These are phyloP conservation scores for Microbotryum violaceum DNA, from an alignment of 1,284 basidiomycete species.

Conservation along the genomic window DNA sequence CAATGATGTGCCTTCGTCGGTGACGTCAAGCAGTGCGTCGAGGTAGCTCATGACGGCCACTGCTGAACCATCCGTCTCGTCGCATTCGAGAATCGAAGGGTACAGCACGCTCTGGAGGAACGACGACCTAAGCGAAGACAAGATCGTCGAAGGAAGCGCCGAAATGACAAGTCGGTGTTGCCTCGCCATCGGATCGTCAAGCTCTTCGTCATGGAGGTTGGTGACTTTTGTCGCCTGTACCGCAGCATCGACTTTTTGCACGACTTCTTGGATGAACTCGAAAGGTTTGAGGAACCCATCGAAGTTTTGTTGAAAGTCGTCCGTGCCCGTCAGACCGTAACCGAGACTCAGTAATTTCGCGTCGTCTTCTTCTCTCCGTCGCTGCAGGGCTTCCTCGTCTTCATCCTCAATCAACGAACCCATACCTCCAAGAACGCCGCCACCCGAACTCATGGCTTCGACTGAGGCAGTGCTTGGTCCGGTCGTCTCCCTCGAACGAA, in stretches of 20 bases:
- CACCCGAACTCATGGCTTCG: conserved; percentile 45
- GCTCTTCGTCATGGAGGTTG: not conserved
- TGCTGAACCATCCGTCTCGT: conserved; percentile 82
- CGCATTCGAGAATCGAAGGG: conserved; percentile 88
- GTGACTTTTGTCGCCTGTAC: too few species aligned
- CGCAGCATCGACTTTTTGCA: conserved; percentile 45
- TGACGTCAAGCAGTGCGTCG: conserved; percentile 68
- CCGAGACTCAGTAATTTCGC: conserved; percentile 56
- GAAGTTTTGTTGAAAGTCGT: conserved; percentile 69
- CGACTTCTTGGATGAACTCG: conserved; percentile 84
- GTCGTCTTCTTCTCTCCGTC: conserved; percentile 49
- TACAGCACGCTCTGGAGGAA: conserved; percentile 64
- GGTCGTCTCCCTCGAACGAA: conserved; percentile 17
- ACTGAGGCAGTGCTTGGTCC: conserved; percentile 3
- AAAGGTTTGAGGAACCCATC: conserved; percentile 83
- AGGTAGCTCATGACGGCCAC: conserved; percentile 97
- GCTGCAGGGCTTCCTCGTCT: conserved; percentile 47
- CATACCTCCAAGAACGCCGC: conserved; percentile 59
- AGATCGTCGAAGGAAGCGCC: conserved; percentile 17
- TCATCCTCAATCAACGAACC: conserved; percentile 46
- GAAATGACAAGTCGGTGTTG: conserved; percentile 19
- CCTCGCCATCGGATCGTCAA: conserved; percentile 1
- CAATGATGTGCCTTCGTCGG: conserved; percentile 59
- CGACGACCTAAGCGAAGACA: conserved; percentile 13
- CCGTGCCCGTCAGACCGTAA: conserved; percentile 62